These are phyloP conservation scores for Rhinocladiella mackenziei DNA, from an alignment of 2,329 filamentous ascomycete genomes.

Conservation along the genomic window DNA sequence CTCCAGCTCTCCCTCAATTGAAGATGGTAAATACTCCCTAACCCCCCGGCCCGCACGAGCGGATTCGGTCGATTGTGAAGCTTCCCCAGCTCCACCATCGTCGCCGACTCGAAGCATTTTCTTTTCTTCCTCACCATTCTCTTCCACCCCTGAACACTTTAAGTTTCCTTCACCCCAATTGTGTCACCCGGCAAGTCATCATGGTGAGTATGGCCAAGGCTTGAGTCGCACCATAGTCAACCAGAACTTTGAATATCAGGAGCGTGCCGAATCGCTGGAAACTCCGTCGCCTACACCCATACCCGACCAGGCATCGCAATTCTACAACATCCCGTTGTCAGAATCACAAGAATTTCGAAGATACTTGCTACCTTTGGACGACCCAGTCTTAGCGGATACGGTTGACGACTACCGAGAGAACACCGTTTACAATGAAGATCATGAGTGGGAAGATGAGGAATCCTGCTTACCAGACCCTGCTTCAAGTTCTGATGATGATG, in stretches of 20 bases:
- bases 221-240: neutral
- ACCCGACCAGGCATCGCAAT: neutral
- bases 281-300: neutral
- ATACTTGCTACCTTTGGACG: slow-evolving; percentile 42
- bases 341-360: slow-evolving; percentile 31
- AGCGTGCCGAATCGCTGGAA: neutral
- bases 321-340: slow-evolving; percentile 12
- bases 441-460: slow-evolving; percentile 32
- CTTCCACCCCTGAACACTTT: slow-evolving; percentile 30
- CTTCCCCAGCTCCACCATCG: slow-evolving; percentile 25
- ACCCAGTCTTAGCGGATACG: slow-evolving; percentile 38
- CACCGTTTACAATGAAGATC: slow-evolving; percentile 17
- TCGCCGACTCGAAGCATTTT: slow-evolving; percentile 28
- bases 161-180: slow-evolving; percentile 34
- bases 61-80: slow-evolving; percentile 39
- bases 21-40: slow-evolving; percentile 82
- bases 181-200: slow-evolving; percentile 36
- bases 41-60: slow-evolving; percentile 42
- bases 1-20: slow-evolving; percentile 96
- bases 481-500: slow-evolving; percentile 56
- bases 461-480: slow-evolving; percentile 43
- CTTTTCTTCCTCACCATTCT: slow-evolving; percentile 35
- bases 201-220: slow-evolving; percentile 46
- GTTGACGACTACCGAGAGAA: slow-evolving; percentile 15
- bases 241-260: slow-evolving; percentile 9